Percentiles rank a stretch among this genome's conserved stretches.
These are phyloP conservation scores for Henningerozyma blattae DNA, from an alignment of 805 yeast species.

Conservation along the genomic window DNA sequence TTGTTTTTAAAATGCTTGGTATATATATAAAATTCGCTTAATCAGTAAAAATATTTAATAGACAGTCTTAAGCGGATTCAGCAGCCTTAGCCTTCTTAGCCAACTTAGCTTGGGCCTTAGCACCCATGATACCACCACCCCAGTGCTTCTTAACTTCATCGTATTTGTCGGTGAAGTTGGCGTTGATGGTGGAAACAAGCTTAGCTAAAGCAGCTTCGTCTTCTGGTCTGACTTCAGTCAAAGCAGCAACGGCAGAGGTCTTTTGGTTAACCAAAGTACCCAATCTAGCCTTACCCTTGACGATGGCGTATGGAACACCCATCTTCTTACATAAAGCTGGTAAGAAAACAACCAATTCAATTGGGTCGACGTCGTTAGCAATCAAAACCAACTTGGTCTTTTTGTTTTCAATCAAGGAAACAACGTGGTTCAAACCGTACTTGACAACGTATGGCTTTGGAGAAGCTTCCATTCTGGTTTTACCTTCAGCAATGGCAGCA, in stretches of 20 bases:
- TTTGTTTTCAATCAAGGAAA: slow-evolving; percentile 93
- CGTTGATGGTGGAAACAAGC: slow-evolving; percentile 83
- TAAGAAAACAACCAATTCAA: slow-evolving; percentile 91
- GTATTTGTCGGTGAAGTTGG: slow-evolving; percentile 88
- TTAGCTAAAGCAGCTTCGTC: slow-evolving; percentile 93
- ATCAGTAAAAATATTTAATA: neutral
- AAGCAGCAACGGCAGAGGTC: slow-evolving; percentile 94
- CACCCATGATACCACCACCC: slow-evolving; percentile 99
- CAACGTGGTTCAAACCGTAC: slow-evolving; percentile 99
- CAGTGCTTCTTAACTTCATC: slow-evolving; percentile 96
- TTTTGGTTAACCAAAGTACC: slow-evolving; percentile 97
- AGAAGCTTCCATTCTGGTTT: slow-evolving; percentile 91
- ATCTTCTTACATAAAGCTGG: slow-evolving; percentile 99
- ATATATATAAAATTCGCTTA: neutral
- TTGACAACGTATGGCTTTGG: slow-evolving; percentile 94
- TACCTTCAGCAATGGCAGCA: slow-evolving; percentile 97
- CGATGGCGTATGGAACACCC: slow-evolving; percentile 98
- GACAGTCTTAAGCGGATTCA: slow-evolving; percentile 22
- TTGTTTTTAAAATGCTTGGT: neutral
- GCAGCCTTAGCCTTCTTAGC: slow-evolving; percentile 62
- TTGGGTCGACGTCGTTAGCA: slow-evolving; percentile 99
- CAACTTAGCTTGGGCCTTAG: slow-evolving; percentile 78
- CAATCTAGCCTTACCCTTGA: slow-evolving; percentile 97
- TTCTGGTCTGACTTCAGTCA: slow-evolving; percentile 88
- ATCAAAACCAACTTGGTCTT: slow-evolving; percentile 94